These are phyloP conservation scores for Populus deltoides DNA, from an alignment of 345 rosid genomes.

Conservation along the genomic window DNA sequence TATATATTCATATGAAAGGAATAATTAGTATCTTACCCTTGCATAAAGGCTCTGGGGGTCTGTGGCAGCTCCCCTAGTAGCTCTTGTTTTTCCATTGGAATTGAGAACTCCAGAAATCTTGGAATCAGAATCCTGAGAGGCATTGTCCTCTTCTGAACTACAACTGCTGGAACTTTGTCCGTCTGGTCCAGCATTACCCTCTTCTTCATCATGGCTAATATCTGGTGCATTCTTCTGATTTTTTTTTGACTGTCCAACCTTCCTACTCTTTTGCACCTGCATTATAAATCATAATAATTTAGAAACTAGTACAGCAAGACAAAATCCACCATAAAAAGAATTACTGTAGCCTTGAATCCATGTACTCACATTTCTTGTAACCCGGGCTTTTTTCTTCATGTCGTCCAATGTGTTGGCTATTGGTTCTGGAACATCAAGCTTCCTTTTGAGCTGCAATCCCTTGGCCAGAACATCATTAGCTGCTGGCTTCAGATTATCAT, in stretches of 20 bases:
- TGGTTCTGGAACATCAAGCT: slow-evolving; percentile 23
- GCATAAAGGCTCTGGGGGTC: slow-evolving; percentile 98
- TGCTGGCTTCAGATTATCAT: slow-evolving; percentile 12
- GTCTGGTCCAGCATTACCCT: slow-evolving; percentile 42
- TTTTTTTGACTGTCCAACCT: slow-evolving; percentile 38
- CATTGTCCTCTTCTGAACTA: slow-evolving; percentile 64
- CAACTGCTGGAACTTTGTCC: slow-evolving; percentile 51
- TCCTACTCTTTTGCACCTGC: slow-evolving; percentile 31
- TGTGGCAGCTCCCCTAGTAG: slow-evolving; percentile 77
- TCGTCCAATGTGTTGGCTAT: slow-evolving; percentile 22
- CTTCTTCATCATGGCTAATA: slow-evolving; percentile 33
- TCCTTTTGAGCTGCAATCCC: slow-evolving; percentile 40
- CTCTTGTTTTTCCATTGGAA: slow-evolving; percentile 62
- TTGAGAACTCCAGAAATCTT: slow-evolving; percentile 39
- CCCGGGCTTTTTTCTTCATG: slow-evolving; percentile 35
- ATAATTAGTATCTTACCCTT: slow-evolving; percentile 43
- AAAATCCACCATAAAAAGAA: background rate
- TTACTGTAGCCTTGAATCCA: background rate
- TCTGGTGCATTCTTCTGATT: slow-evolving; percentile 28
- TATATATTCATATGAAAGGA: background rate
- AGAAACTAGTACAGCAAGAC: background rate
- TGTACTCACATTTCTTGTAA: slow-evolving; percentile 40
- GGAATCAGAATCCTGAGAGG: slow-evolving; percentile 40
- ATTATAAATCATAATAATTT: background rate
- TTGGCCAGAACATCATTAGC: slow-evolving; percentile 13